Evolutionary conservation across 2,329 filamentous ascomycete genomes (phyloP).

Genomic region (Zymoseptoria brevis): DNA sequence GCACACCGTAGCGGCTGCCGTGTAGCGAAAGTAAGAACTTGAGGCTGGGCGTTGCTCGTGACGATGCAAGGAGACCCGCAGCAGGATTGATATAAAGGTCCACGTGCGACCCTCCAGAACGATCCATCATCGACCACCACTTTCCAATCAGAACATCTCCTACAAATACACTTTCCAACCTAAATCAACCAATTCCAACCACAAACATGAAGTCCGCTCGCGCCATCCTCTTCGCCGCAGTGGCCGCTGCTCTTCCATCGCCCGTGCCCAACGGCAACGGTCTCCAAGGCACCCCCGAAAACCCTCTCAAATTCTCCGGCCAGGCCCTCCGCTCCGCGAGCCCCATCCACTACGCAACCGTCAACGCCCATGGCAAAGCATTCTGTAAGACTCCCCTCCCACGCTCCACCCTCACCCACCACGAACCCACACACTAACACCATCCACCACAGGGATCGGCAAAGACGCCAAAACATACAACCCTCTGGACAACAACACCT

Average conservation of each 20-base stretch:
- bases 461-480: conserved; percentile 24
- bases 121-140: background rate
- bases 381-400: conserved; percentile 13
- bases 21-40: background rate
- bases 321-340: conserved; percentile 17
- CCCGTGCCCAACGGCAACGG: background rate
- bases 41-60: background rate
- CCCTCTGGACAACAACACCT: conserved; percentile 14
- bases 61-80: background rate
- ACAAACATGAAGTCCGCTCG: conserved; percentile 22
- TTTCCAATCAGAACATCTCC: background rate
- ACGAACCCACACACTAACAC: background rate
- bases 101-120: background rate
- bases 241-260: conserved; percentile 15
- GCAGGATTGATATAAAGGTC: background rate
- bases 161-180: background rate
- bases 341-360: conserved; percentile 18
- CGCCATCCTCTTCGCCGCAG: conserved; percentile 14
- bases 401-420: background rate
- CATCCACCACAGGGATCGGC: conserved; percentile 13
- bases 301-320: conserved; percentile 14
- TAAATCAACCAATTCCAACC: background rate
- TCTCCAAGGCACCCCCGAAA: conserved; percentile 2
- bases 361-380: conserved; percentile 19
- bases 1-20: background rate